Evolutionary conservation across 495 filamentous ascomycete species (phyloP).

Genomic region (Penicillium soppii): DNA sequence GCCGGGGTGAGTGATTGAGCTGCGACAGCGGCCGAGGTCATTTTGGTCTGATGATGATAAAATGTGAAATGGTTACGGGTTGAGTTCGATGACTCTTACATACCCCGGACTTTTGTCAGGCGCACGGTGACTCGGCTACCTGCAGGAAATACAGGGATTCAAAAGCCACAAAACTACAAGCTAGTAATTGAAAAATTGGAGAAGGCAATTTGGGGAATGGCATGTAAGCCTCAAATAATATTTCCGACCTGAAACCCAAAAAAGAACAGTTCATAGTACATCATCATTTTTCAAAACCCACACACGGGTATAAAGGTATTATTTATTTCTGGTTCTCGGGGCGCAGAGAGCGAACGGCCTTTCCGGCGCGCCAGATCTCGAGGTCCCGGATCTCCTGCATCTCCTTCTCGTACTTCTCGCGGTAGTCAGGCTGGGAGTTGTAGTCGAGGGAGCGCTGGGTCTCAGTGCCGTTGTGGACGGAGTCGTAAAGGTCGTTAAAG

Average conservation of each 20-base stretch:
- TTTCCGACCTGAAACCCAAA: conserved; percentile 26
- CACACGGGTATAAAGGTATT: conserved; percentile 32
- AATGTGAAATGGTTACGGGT: not conserved
- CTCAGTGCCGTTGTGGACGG: conserved; percentile 84
- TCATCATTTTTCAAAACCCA: conserved; percentile 42
- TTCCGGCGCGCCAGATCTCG: conserved; percentile 98
- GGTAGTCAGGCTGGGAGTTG: conserved; percentile 92
- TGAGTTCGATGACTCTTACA: conserved; percentile 1
- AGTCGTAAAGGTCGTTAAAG: conserved; percentile 94
- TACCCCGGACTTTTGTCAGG: conserved; percentile 13
- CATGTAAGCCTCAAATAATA: conserved; percentile 16
- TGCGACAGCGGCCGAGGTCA: conserved; percentile 33
- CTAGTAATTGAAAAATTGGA: not conserved
- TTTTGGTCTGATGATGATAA: not conserved
- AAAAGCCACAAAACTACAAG: not conserved
- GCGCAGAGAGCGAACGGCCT: conserved; percentile 87
- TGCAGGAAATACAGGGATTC: not conserved
- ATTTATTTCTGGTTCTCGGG: conserved; percentile 89
- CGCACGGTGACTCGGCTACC: not conserved
- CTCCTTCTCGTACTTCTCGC: conserved; percentile 93
- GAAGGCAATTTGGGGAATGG: conserved; percentile 9
- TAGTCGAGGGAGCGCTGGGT: conserved; percentile 92
- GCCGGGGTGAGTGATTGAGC: conserved; percentile 63
- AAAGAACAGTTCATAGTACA: conserved; percentile 41
- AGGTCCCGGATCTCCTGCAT: conserved; percentile 92